phyloP scores from a whole-genome alignment of 805 yeast genomes.

The Nakazawaea populi region DNA sequence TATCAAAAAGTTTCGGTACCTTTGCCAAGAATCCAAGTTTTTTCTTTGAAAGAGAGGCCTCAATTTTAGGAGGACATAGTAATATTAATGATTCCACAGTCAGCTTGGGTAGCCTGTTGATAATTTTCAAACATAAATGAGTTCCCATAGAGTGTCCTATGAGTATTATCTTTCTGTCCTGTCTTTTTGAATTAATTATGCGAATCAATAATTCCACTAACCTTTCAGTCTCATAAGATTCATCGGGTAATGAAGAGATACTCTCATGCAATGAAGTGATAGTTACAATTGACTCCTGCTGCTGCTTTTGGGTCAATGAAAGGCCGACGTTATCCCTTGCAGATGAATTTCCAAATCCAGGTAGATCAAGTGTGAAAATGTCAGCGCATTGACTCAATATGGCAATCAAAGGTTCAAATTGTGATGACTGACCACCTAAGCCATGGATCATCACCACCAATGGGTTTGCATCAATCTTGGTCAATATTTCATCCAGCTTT shows the following conservation, averaged over 20 bases:
- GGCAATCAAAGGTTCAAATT: constrained; percentile 70
- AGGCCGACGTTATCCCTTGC: constrained; percentile 9
- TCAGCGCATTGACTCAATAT: constrained; percentile 57
- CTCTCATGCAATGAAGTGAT: constrained; percentile 20
- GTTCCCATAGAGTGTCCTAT: constrained; percentile 58
- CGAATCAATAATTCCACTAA: constrained; percentile 34
- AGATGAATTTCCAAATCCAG: constrained; percentile 73
- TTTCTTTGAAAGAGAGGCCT: constrained; percentile 12
- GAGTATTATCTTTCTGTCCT: constrained; percentile 37
- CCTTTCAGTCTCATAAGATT: constrained; percentile 35
- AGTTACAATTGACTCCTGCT: constrained; percentile 11
- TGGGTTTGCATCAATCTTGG: constrained; percentile 45
- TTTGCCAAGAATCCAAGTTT: constrained; percentile 28
- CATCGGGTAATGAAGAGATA: constrained; percentile 27
- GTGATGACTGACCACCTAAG: constrained; percentile 83
- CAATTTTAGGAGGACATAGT: constrained; percentile 37
- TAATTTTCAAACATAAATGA: constrained; percentile 36
- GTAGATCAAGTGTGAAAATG: constrained; percentile 70
- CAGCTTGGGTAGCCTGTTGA: constrained; percentile 27
- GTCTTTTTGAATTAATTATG: constrained; percentile 32
- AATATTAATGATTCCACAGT: constrained; percentile 43
- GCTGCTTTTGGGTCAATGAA: constrained; percentile 18
- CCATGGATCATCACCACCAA: constrained; percentile 75
- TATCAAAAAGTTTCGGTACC: constrained; percentile 43
- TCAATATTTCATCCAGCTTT: constrained; percentile 8